Evolutionary conservation across 2,329 filamentous ascomycete genomes (phyloP).

Genomic region (Trichoderma lentiforme): DNA sequence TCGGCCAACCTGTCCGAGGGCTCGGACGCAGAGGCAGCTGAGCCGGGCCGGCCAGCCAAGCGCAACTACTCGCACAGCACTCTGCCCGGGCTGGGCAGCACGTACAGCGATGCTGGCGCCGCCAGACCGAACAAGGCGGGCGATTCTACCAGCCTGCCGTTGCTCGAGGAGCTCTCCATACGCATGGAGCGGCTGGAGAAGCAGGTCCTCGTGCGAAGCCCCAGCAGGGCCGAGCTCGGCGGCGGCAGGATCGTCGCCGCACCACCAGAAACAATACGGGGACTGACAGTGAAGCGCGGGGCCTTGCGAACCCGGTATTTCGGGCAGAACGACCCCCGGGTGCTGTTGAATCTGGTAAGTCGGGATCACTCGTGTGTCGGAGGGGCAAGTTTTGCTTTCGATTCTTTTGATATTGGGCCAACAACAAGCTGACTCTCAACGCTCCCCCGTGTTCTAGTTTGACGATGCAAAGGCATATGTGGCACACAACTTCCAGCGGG

Average conservation of each 20-base stretch:
- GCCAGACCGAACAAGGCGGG: constrained; percentile 32
- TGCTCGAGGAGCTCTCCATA: constrained; percentile 46
- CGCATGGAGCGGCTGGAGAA: constrained; percentile 55
- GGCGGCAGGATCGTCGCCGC: constrained; percentile 33
- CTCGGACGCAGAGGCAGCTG: constrained; percentile 41
- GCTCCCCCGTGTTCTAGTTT: constrained; percentile 37
- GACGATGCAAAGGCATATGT: constrained; percentile 51
- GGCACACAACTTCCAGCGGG: constrained; percentile 38
- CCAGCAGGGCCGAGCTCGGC: constrained; percentile 37
- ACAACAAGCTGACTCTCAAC: neutral
- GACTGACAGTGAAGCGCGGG: constrained; percentile 48
- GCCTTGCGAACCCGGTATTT: constrained; percentile 49
- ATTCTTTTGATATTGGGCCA: constrained; percentile 12
- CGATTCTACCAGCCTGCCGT: constrained; percentile 31
- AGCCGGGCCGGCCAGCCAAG: constrained; percentile 37
- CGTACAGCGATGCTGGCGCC: constrained; percentile 25
- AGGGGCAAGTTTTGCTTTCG: neutral
- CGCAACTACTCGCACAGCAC: constrained; percentile 32
- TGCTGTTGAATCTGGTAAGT: constrained; percentile 52
- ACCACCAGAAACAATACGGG: constrained; percentile 46
- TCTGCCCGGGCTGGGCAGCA: constrained; percentile 24
- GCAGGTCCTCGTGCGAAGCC: constrained; percentile 42
- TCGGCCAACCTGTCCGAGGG: constrained; percentile 46
- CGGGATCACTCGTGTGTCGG: neutral
- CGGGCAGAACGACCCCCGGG: constrained; percentile 51